phyloP scores from a whole-genome alignment of 345 rosid genomes.

The Brassica carinata region DNA sequence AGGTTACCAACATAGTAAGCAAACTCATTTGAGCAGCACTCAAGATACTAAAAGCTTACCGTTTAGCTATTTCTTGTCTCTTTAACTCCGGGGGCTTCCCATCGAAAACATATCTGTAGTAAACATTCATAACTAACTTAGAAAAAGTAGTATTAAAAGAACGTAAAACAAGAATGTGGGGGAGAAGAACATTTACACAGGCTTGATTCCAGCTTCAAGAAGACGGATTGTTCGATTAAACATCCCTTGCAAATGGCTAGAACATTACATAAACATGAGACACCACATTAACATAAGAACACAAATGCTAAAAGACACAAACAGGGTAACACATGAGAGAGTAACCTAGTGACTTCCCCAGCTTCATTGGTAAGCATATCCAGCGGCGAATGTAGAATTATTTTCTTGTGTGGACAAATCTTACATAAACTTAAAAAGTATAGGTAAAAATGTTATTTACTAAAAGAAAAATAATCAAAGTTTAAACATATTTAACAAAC shows the following conservation, averaged over 20 bases:
- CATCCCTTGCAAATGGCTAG: constrained; percentile 95
- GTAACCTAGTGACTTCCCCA: constrained; percentile 92
- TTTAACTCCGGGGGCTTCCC: constrained; percentile 91
- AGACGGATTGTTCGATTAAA: constrained; percentile 87
- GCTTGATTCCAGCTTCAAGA: constrained; percentile 95
- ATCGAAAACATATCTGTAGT: constrained; percentile 78
- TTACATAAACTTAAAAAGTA: no score
- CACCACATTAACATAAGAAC: not conserved
- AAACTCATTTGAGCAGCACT: not conserved
- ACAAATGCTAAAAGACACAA: not conserved
- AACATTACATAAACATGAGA: not conserved
- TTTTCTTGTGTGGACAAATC: no score
- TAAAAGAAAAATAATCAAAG: no score
- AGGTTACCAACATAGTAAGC: not conserved
- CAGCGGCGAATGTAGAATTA: no score
- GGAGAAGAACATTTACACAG: constrained; percentile 55
- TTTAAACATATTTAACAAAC: no score
- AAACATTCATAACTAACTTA: constrained; percentile 11
- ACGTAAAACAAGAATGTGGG: not conserved
- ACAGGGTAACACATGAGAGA: not conserved
- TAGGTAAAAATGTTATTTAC: no score
- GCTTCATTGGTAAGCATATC: constrained; percentile 95
- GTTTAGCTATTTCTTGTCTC: constrained; percentile 82
- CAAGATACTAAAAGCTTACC: constrained; percentile 57
- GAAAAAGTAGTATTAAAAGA: not conserved